These are phyloP conservation scores for Eucalyptus victrix DNA, from an alignment of 345 rosid genomes.

Conservation along the genomic window DNA sequence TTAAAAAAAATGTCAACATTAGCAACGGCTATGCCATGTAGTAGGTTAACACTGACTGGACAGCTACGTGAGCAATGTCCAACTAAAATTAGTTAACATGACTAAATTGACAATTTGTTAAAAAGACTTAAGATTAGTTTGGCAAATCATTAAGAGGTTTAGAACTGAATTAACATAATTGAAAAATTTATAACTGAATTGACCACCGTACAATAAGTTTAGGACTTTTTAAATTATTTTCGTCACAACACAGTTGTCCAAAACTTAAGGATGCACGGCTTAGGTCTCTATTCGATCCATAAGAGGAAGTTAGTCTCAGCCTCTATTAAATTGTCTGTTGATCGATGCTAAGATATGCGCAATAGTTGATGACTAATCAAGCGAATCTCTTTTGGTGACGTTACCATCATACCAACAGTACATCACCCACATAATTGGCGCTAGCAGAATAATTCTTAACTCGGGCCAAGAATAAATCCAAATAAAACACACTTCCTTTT, in stretches of 20 bases:
- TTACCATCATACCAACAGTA: background rate
- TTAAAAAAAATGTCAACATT: too few species aligned
- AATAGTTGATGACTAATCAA: background rate
- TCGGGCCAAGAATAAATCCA: background rate
- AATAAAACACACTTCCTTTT: background rate
- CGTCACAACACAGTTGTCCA: too few species aligned
- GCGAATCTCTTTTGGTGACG: background rate
- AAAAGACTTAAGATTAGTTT: too few species aligned
- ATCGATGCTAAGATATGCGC: background rate
- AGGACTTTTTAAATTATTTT: too few species aligned
- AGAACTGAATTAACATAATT: too few species aligned
- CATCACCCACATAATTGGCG: background rate
- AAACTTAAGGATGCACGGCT: background rate
- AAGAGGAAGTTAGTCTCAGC: background rate
- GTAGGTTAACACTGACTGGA: fast-evolving
- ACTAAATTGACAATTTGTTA: too few species aligned
- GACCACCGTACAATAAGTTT: fast-evolving
- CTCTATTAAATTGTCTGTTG: background rate
- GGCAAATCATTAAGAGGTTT: too few species aligned
- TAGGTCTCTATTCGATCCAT: background rate
- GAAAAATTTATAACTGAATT: fast-evolving
- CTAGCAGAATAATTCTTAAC: background rate
- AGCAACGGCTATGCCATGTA: fast-evolving
- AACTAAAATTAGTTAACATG: background rate
- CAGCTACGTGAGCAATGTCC: fast-evolving